A percentile compares a stretch with the other conserved stretches of the same genome.
Conservation (phyloP, 345 rosid species). For the Populus deltoides region DNA sequence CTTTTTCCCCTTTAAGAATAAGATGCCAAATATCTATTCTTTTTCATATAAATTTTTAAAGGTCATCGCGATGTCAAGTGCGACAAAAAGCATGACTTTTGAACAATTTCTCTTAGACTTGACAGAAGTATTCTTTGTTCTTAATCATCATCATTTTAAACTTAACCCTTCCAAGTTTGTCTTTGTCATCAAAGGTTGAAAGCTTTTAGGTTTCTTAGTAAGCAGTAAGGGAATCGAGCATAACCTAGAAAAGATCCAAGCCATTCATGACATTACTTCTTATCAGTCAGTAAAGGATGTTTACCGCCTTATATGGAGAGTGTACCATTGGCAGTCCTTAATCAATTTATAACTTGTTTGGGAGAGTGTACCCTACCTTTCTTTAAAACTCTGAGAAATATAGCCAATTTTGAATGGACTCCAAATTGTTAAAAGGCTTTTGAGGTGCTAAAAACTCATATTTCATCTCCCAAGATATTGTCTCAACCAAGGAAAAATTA, state of each 20-base stretch:
- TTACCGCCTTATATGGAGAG: not conserved
- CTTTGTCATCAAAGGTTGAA: not conserved
- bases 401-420: not conserved
- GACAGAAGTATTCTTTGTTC: too few species aligned
- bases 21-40: too few species aligned
- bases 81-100: not conserved
- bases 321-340: not conserved
- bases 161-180: not conserved
- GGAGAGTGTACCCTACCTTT: not conserved
- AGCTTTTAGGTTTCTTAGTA: not conserved
- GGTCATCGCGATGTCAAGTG: too few species aligned
- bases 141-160: not conserved
- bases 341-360: rapidly evolving
- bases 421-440: not conserved
- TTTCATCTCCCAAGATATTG: not conserved
- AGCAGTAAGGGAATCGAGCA: not conserved
- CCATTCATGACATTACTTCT: not conserved
- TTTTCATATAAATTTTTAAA: too few species aligned
- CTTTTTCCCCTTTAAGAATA: too few species aligned
- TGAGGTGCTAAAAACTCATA: not conserved
- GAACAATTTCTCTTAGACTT: not conserved
- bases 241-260: not conserved
- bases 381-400: not conserved
- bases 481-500: too few species aligned
- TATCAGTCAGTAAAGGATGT: not conserved